Evolutionary conservation across 2,329 filamentous ascomycete species (phyloP).

Genomic region (Aspergillus persii): DNA sequence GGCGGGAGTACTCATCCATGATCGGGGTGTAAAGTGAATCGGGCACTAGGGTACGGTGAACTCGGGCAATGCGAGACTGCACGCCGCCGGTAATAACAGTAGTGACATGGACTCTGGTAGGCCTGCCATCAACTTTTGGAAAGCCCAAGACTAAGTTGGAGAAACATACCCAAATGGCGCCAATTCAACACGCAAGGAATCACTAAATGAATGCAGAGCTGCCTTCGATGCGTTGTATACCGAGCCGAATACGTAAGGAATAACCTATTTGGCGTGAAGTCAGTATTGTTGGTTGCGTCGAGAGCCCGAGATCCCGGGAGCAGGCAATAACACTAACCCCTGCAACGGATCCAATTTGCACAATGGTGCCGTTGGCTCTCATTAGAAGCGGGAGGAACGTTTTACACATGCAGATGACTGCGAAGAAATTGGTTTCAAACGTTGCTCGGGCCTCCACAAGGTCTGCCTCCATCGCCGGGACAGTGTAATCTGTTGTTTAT

Average conservation of each 20-base stretch:
- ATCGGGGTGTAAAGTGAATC: conserved; percentile 54
- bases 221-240: conserved; percentile 61
- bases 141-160: not conserved
- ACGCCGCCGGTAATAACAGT: conserved; percentile 61
- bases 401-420: conserved; percentile 58
- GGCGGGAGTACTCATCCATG: conserved; percentile 49
- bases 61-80: conserved; percentile 57
- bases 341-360: conserved; percentile 47
- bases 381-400: conserved; percentile 56
- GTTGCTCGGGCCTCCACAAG: conserved; percentile 46
- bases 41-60: conserved; percentile 46
- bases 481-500: conserved; percentile 49
- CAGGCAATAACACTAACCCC: conserved; percentile 21
- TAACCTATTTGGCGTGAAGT: conserved; percentile 26
- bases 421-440: conserved; percentile 57
- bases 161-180: conserved; percentile 44
- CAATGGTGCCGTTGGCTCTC: conserved; percentile 44
- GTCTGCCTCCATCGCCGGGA: conserved; percentile 57
- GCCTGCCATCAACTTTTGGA: conserved; percentile 1
- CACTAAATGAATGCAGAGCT: conserved; percentile 57
- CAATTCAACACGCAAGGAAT: conserved; percentile 59
- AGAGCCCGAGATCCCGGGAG: not conserved
- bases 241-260: conserved; percentile 46
- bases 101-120: conserved; percentile 48
- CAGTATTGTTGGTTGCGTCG: not conserved